Conservation (phyloP, 805 yeast species). For the Candida qinlingensis region DNA sequence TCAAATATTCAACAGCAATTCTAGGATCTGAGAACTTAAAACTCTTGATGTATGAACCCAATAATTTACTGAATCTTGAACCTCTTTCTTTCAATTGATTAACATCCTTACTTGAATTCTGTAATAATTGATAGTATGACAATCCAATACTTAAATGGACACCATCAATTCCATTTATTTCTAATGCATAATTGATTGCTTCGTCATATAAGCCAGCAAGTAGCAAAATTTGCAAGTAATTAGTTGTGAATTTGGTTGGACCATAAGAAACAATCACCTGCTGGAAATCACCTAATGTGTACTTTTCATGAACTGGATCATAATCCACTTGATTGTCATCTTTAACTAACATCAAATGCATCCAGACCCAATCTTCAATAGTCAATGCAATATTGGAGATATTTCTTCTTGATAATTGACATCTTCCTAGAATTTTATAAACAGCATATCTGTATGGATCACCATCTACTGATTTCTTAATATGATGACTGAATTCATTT, state of each 20-base stretch:
- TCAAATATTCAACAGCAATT: constrained; percentile 86
- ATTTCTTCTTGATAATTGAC: constrained; percentile 59
- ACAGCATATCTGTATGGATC: constrained; percentile 91
- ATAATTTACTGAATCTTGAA: constrained; percentile 51
- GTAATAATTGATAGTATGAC: constrained; percentile 64
- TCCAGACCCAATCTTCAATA: constrained; percentile 96
- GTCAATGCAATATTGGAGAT: constrained; percentile 67
- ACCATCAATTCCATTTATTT: constrained; percentile 72
- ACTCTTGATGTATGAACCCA: constrained; percentile 77
- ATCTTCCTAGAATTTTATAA: constrained; percentile 89
- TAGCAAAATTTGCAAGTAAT: constrained; percentile 69
- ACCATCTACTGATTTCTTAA: constrained; percentile 58
- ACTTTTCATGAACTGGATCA: constrained; percentile 61
- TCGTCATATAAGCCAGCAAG: constrained; percentile 77
- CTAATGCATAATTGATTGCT: constrained; percentile 62
- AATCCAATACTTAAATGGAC: constrained; percentile 86
- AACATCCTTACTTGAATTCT: constrained; percentile 32
- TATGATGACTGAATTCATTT: constrained; percentile 79
- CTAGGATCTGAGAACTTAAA: constrained; percentile 84
- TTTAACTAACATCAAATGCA: constrained; percentile 71
- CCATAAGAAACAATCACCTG: constrained; percentile 68
- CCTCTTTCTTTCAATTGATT: constrained; percentile 29
- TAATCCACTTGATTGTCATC: constrained; percentile 42
- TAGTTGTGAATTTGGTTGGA: constrained; percentile 58
- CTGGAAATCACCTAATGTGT: constrained; percentile 71